phyloP scores from a whole-genome alignment of 768 basidiomycete genomes.

The Paxillus involutus region DNA sequence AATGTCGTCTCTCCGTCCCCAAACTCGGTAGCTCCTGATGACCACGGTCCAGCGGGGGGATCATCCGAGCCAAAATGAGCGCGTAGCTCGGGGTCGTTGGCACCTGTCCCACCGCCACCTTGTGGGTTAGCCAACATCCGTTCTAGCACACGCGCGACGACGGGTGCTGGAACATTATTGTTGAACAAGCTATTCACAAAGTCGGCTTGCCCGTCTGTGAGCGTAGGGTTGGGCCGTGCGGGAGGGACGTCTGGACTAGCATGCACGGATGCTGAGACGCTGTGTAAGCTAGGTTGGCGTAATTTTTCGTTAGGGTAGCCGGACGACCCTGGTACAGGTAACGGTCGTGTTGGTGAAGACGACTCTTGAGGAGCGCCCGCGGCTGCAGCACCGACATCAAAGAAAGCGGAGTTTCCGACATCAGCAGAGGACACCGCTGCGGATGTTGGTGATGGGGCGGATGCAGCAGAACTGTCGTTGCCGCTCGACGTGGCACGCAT shows the following conservation, averaged over 20 bases:
- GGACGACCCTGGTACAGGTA: not conserved
- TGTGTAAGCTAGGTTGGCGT: not conserved
- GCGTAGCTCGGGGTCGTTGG: slow-evolving; percentile 14
- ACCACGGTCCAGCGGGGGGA: slow-evolving; percentile 16
- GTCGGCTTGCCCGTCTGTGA: slow-evolving; percentile 25
- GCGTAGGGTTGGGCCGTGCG: not conserved
- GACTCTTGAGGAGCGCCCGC: not conserved
- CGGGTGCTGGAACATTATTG: slow-evolving; percentile 26
- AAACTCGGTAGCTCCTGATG: slow-evolving; percentile 41
- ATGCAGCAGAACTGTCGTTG: not conserved
- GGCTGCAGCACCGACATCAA: not conserved
- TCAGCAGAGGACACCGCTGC: not conserved
- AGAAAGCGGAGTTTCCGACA: not conserved
- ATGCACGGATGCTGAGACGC: not conserved
- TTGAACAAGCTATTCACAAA: slow-evolving; percentile 25
- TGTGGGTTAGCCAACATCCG: slow-evolving; percentile 24
- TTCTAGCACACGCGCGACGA: slow-evolving; percentile 25
- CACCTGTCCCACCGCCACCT: slow-evolving; percentile 7
- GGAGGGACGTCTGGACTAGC: not conserved
- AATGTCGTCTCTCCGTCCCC: slow-evolving; percentile 30
- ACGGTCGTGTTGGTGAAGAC: not conserved
- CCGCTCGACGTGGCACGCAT: slow-evolving; percentile 1
- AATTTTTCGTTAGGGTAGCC: slow-evolving; percentile 16
- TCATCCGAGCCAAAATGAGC: not conserved
- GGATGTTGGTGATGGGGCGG: not conserved